These are phyloP conservation scores for Monilinia aucupariae DNA, from an alignment of 2,329 filamentous ascomycete genomes.

Conservation along the genomic window DNA sequence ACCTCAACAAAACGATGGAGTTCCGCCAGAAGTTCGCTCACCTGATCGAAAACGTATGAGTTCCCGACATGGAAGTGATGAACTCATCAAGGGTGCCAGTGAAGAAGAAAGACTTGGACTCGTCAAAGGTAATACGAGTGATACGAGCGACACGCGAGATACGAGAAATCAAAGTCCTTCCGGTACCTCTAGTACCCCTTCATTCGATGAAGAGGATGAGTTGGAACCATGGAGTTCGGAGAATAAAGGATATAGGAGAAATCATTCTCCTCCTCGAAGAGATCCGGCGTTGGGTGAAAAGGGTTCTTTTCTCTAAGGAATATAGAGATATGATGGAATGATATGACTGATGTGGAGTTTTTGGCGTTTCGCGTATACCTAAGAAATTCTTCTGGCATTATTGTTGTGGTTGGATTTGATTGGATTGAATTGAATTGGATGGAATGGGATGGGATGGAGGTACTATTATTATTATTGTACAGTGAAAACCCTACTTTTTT, in stretches of 20 bases:
- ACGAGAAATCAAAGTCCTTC: constrained; percentile 25
- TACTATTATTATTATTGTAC: background rate
- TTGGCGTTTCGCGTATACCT: constrained; percentile 13
- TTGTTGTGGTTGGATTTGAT: background rate
- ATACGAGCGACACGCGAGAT: too few species aligned
- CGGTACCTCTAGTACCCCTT: constrained; percentile 19
- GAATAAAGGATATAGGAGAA: constrained; percentile 1
- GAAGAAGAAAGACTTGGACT: constrained; percentile 81
- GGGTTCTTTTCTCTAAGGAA: background rate
- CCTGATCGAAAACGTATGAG: constrained; percentile 36
- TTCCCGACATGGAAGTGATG: constrained; percentile 39
- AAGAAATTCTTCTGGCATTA: constrained; percentile 6
- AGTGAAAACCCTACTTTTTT: too few species aligned
- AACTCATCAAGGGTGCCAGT: constrained; percentile 50
- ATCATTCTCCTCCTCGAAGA: constrained; percentile 1
- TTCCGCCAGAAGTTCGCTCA: constrained; percentile 31
- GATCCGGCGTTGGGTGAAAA: constrained; percentile 5
- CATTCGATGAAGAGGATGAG: constrained; percentile 26
- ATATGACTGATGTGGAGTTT: constrained; percentile 8
- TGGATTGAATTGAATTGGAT: background rate
- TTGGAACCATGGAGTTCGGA: constrained; percentile 6
- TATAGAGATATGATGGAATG: background rate
- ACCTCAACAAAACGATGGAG: constrained; percentile 20
- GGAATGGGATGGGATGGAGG: background rate
- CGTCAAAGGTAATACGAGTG: constrained; percentile 63